phyloP scores from a whole-genome alignment of 129 eudicot genomes.

The Flaveria ramosissima region DNA sequence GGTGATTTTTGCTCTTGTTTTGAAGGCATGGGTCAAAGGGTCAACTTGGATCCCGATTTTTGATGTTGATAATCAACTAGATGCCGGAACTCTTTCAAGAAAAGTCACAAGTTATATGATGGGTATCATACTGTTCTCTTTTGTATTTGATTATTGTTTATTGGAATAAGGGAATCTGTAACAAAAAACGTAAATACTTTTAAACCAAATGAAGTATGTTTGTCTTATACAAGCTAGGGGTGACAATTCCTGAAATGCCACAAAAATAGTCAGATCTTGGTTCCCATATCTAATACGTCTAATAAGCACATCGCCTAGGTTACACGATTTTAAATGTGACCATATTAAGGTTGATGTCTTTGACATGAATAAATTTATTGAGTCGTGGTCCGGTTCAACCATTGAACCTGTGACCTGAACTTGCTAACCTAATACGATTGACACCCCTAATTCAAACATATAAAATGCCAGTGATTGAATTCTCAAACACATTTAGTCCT shows the following conservation, averaged over 20 bases:
- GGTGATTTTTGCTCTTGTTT: constrained; percentile 23
- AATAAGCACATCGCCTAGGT: too few species aligned
- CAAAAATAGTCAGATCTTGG: too few species aligned
- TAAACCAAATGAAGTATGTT: not conserved
- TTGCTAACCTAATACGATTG: too few species aligned
- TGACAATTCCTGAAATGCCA: too few species aligned
- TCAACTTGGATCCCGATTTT: constrained; percentile 96
- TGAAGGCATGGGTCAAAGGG: constrained; percentile 98
- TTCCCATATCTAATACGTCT: too few species aligned
- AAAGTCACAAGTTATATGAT: constrained; percentile 78
- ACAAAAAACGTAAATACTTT: not conserved
- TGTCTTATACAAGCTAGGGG: not conserved
- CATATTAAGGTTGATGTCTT: too few species aligned
- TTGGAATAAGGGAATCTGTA: not conserved
- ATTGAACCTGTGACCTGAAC: too few species aligned
- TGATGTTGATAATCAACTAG: constrained; percentile 63
- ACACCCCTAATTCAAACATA: not conserved
- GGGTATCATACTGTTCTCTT: constrained; percentile 55
- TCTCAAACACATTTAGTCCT: not conserved
- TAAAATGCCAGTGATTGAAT: not conserved
- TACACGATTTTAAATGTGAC: too few species aligned
- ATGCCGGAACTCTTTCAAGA: constrained; percentile 69
- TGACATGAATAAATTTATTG: too few species aligned
- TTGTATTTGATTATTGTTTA: constrained; percentile 6
- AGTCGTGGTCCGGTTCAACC: too few species aligned